Conservation (phyloP, 441 rosid species). For the Euphorbia schlechtendalii region DNA sequence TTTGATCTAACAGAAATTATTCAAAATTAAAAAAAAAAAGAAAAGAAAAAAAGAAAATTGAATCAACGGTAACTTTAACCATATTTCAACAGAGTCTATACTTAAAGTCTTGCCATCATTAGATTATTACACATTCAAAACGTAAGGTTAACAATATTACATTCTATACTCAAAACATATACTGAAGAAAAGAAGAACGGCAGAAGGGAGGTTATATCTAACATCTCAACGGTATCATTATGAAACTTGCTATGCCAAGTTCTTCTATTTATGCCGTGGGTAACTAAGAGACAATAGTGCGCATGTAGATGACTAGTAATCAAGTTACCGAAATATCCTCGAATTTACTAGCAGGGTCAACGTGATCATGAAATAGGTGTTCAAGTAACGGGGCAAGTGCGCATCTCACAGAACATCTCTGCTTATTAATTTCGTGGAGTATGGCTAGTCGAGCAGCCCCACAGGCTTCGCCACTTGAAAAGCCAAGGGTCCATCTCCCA, state of each 20-base stretch:
- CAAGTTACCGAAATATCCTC: slow-evolving; percentile 20
- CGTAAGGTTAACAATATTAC: no score
- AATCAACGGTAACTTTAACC: no score
- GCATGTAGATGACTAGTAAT: slow-evolving; percentile 8
- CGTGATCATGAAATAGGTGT: slow-evolving; percentile 22
- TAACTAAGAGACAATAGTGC: slow-evolving; percentile 2
- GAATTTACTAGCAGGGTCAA: slow-evolving; percentile 13
- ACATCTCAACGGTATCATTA: neutral
- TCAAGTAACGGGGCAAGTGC: slow-evolving; percentile 33
- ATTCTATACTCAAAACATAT: no score
- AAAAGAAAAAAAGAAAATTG: no score
- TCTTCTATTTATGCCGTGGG: slow-evolving; percentile 1
- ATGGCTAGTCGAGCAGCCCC: slow-evolving; percentile 41
- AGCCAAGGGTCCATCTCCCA: slow-evolving; percentile 68
- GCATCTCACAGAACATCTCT: slow-evolving; percentile 34
- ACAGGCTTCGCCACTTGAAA: slow-evolving; percentile 43
- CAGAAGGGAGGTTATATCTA: neutral
- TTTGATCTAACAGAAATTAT: no score
- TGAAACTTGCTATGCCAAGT: neutral
- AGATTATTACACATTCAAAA: no score
- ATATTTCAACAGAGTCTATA: no score
- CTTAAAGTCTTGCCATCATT: no score
- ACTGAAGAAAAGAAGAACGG: no score
- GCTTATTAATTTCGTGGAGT: slow-evolving; percentile 39
- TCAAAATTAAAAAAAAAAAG: no score